These are phyloP conservation scores for Mycena filopes DNA, from an alignment of 768 basidiomycete genomes.

Conservation along the genomic window DNA sequence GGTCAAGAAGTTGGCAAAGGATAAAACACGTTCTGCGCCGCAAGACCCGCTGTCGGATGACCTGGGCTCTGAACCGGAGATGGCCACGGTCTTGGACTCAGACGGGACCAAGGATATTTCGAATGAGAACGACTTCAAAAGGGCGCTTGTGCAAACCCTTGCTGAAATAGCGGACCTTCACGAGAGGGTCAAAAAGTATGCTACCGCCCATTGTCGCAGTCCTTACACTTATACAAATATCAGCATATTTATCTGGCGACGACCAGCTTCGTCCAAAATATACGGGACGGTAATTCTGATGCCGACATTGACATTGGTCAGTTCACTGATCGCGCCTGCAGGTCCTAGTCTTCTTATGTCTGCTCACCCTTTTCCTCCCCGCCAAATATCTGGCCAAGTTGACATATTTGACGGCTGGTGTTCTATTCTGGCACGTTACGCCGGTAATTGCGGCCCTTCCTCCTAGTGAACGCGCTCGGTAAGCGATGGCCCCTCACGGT, in stretches of 20 bases:
- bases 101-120: constrained; percentile 42
- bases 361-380: constrained; percentile 57
- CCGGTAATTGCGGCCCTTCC: constrained; percentile 67
- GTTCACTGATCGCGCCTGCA: constrained; percentile 37
- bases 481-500: constrained; percentile 20
- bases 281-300: constrained; percentile 57
- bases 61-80: constrained; percentile 5
- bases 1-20: constrained; percentile 38
- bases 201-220: background rate
- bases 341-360: constrained; percentile 51
- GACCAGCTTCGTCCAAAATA: constrained; percentile 57
- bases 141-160: constrained; percentile 50
- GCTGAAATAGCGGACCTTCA: constrained; percentile 67
- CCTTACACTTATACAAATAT: constrained; percentile 10
- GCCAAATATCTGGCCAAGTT: constrained; percentile 61
- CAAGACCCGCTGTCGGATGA: constrained; percentile 7
- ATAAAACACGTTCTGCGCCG: constrained; percentile 26
- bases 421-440: constrained; percentile 70
- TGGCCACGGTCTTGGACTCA: constrained; percentile 24
- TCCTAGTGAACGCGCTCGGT: constrained; percentile 58
- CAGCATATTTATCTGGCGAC: constrained; percentile 78
- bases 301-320: background rate
- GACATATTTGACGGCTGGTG: constrained; percentile 56
- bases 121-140: constrained; percentile 55
- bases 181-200: constrained; percentile 73